Evolutionary conservation across 345 rosid genomes (phyloP).

Genomic region (Crucihimalaya himalaica): DNA sequence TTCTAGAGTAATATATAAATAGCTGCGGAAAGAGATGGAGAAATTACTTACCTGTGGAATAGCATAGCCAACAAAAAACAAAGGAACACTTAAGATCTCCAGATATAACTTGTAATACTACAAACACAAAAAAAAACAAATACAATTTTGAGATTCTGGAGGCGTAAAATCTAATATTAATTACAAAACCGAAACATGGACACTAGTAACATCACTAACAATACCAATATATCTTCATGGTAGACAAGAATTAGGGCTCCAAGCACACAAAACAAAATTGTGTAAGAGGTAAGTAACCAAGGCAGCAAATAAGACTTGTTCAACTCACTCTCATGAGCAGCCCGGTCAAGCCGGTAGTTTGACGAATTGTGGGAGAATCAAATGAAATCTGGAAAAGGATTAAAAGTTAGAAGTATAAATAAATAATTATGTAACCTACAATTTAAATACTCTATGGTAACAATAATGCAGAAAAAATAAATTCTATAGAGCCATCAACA

Average conservation of each 20-base stretch:
- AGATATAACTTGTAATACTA: constrained; percentile 69
- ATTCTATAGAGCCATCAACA: neutral
- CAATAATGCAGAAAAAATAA: constrained; percentile 6
- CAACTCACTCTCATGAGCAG: constrained; percentile 65
- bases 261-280: constrained; percentile 4
- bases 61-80: constrained; percentile 55
- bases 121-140: constrained; percentile 42
- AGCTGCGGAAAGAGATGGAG: neutral
- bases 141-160: constrained; percentile 12
- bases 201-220: neutral
- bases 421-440: constrained; percentile 8
- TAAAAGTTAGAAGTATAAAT: constrained; percentile 10
- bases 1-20: neutral
- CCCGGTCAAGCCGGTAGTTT: constrained; percentile 49
- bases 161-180: neutral
- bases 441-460: neutral
- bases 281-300: constrained; percentile 10
- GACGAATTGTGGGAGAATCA: constrained; percentile 44
- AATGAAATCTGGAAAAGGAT: constrained; percentile 59
- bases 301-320: constrained; percentile 15
- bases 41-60: constrained; percentile 70
- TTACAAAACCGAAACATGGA: neutral
- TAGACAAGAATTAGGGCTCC: neutral
- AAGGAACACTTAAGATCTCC: constrained; percentile 60
- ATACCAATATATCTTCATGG: neutral